Conservation (phyloP, 2,329 filamentous ascomycete species). For the Verticillium nubilum region DNA sequence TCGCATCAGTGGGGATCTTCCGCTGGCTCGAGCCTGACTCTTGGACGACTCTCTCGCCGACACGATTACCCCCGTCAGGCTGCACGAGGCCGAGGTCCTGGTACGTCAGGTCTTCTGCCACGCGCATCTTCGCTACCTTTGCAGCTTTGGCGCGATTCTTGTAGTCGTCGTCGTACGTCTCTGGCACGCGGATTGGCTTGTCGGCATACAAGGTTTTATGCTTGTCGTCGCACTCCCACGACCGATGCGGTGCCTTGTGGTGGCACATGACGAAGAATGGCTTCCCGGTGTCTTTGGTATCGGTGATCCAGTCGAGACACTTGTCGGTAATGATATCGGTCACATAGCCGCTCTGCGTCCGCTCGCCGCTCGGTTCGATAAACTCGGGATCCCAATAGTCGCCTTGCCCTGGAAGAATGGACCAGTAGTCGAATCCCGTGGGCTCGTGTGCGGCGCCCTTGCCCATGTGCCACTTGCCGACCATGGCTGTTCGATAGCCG, state of each 20-base stretch:
- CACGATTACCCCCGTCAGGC: constrained; percentile 36
- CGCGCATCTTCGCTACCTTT: constrained; percentile 41
- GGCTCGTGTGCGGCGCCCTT: constrained; percentile 40
- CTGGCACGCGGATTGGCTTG: constrained; percentile 34
- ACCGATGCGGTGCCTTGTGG: constrained; percentile 49
- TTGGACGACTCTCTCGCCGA: constrained; percentile 28
- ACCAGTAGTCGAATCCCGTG: constrained; percentile 46
- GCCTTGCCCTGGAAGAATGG: constrained; percentile 44
- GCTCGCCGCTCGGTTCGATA: constrained; percentile 30
- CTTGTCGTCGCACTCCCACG: constrained; percentile 44
- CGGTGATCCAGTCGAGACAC: constrained; percentile 33
- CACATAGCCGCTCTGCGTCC: constrained; percentile 34
- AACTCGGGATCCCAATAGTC: constrained; percentile 46
- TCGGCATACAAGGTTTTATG: constrained; percentile 43
- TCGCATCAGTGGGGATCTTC: constrained; percentile 17
- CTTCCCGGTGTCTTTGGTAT: constrained; percentile 7
- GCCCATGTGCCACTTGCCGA: constrained; percentile 51
- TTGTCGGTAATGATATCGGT: constrained; percentile 49
- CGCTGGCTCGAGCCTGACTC: constrained; percentile 18
- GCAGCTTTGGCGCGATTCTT: constrained; percentile 46
- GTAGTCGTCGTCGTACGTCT: constrained; percentile 49
- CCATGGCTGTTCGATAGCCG: constrained; percentile 45
- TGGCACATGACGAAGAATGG: constrained; percentile 50
- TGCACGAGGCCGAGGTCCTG: constrained; percentile 40
- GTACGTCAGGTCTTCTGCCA: constrained; percentile 46